phyloP scores from a whole-genome alignment of 257 asterid species.

The Solanum chmielewskii region DNA sequence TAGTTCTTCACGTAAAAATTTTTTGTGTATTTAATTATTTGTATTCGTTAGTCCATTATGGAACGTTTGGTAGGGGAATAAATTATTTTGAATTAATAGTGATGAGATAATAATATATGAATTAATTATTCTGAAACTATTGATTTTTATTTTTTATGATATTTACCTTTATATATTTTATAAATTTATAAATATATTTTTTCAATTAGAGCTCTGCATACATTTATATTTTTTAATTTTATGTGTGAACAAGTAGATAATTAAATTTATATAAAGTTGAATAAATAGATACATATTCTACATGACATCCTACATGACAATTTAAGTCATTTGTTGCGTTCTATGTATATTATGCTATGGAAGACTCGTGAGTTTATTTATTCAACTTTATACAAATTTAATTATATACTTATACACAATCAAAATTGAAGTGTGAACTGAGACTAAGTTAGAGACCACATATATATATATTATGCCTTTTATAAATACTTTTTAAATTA shows the following conservation, averaged over 20 bases:
- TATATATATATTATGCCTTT: not conserved
- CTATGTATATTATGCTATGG: too few relatives aligned
- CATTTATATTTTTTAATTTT: rapidly evolving
- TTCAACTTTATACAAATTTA: too few relatives aligned
- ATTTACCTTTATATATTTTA: too few relatives aligned
- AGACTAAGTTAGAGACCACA: rapidly evolving
- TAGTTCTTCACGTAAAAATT: too few relatives aligned
- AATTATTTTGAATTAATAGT: not conserved
- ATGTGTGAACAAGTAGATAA: rapidly evolving
- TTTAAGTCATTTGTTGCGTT: rapidly evolving
- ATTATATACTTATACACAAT: rapidly evolving
- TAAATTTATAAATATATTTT: too few relatives aligned
- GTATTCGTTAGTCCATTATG: not conserved
- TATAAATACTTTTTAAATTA: not conserved
- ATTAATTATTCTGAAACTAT: not conserved
- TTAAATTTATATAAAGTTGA: too few relatives aligned
- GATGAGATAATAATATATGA: not conserved
- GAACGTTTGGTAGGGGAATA: not conserved
- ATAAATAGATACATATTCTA: rapidly evolving
- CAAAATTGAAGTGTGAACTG: too few relatives aligned
- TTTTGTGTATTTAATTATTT: too few relatives aligned
- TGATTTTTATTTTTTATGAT: too few relatives aligned
- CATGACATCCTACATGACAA: rapidly evolving
- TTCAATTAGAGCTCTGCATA: too few relatives aligned
- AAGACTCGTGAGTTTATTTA: too few relatives aligned